Base-by-base conservation (phyloP, 1,284 basidiomycete species). In the Fistulinella cinereoalba region DNA sequence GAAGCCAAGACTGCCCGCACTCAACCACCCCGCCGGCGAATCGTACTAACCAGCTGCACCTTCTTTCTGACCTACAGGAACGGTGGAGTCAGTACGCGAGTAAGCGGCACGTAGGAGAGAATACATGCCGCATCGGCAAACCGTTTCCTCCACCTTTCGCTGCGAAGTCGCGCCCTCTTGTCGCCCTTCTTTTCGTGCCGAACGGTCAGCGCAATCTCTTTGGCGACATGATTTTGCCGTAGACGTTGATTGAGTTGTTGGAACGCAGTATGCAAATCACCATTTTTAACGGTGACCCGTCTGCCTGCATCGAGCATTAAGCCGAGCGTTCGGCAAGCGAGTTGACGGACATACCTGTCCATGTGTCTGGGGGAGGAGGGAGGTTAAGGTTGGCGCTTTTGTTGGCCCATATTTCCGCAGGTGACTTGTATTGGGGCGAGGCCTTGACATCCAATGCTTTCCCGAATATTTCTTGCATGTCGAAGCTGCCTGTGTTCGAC, bases 151-250 rank as follows among this genome's bases (percentile, higher is more conserved):
- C 68, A 70, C 44, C 68, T 63, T 46, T 68, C 56, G 38, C 65
- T 70, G 10, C 56, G 60, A 41, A 70, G 56, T 19, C 66, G 65
- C 22, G 58, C 55, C 44, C 68, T 56, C 40, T 65, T 67, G 45
- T 68, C 65, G 3, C 68, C 67, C 39, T 61, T 68, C 54, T 69
- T 67, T 43, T 88, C 87, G 60, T 90, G 87, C 55, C 88, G 71
- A 51, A 75, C 71, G 40, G 71, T 63, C 54, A 71, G 54, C 40
- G 71, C 69, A 28, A 81, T 65, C 52, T 83, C 80, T 28, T 57
- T 56, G 15, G 70, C 64, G 11, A 91, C 80, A 49, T 65, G 72
- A 56, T 90, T 91, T 24, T 70, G 66, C 28, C 55, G 53, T 16
- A 90, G 67, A 43, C 80, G 77, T n/a, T 42, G 51, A 44, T 78